Base-by-base conservation (phyloP, 106 monocot genomes). In the Gastrodia elata region DNA sequence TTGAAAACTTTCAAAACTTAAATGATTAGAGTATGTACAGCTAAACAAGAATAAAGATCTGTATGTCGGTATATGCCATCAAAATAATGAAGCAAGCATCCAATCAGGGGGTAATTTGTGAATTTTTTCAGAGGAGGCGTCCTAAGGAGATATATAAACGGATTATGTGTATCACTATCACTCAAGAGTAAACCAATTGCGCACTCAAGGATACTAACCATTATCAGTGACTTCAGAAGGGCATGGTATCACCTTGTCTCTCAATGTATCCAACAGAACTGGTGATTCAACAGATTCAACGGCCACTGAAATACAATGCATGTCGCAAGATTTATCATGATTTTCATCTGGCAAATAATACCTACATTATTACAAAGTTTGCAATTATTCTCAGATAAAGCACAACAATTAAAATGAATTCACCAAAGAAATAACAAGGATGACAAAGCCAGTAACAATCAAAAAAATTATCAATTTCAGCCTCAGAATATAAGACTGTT, bases 221-320 rank as follows among this genome's bases (percentile, higher is more conserved):
- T 85, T 89, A 89, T 36, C 13, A 81, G 80, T 30, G 80, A 83
- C 18, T 75, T 41, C 30, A 93, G 87, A 28, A 93, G 81, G n/a
- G 13, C 73, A 13, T 65, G 87, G 87, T 69, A 93, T 83, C 39
- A 89, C 42, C 5, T 15, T 25, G 37, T 84, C 77, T 76, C 79
- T 89, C 42, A 89, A 81, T 18, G 49, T 64, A 48, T 89, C 92
- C 76, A 93, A 75, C 24, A 76, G 33, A 24, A 44, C 28, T 1
- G 32, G 20, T 18, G 65, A 56, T 5, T 75, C 38, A 25, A 75
- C 75, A 77, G 28, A 55, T 38, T 82, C 80, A 74, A 74, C 76
- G 57, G 70, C 39, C 1, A 82, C 71, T 37, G 37, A 38, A 75
- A 93, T 77, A 46, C 89, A 92, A 46, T 70, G 30, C 38, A 79